Evolutionary conservation across 1,139 yeast species (phyloP), one percentile per base, ranked within the genome.

Genomic region (Kodamaea alishanica): DNA sequence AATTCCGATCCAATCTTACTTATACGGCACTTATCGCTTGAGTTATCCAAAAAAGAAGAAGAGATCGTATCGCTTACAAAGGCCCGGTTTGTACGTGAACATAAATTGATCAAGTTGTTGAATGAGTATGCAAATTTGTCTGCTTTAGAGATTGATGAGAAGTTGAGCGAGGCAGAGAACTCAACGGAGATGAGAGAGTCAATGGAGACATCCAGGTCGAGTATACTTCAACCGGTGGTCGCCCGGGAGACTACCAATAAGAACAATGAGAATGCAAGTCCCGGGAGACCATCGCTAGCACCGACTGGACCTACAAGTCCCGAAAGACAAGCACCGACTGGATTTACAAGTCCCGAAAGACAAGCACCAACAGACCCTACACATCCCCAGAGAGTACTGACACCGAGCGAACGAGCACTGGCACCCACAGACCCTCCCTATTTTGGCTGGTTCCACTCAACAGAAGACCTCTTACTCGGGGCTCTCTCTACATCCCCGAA

Each of bases 1-100:
- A 47, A 51, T 32, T 51, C 66, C 39, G 77, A 79, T 20, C 66
- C 76, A 0, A 54, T 64, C 5, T 54, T 57, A 2, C 62, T 76
- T 24, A 65, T 76, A 4, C 61, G 72, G 28, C 81, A 75, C 48
- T 55, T 77, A 24, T 73, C 79, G 0, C 49, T 64, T 0, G 81
- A 77, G 43, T 51, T 77, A 41, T 74, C 78, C 1, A 61, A 63
- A 30, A 65, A 76, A 32, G 80, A 77, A 43, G 62, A 73, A 2
- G 79, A 75, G 46, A 57, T 75, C 33, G 58, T 68, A 3, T 47
- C 71, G 28, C 48, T 69, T 28, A 60, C 75, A 15, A 63, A 67
- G 42, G 67, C 63, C 38, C 61, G 62, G 41, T 73, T 73, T 40
- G 59, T 58, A 26, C 54, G 75, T 6, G 80, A 76, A 47, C 70